phyloP scores from a whole-genome alignment of 441 rosid species.

The Oxalis stricta region DNA sequence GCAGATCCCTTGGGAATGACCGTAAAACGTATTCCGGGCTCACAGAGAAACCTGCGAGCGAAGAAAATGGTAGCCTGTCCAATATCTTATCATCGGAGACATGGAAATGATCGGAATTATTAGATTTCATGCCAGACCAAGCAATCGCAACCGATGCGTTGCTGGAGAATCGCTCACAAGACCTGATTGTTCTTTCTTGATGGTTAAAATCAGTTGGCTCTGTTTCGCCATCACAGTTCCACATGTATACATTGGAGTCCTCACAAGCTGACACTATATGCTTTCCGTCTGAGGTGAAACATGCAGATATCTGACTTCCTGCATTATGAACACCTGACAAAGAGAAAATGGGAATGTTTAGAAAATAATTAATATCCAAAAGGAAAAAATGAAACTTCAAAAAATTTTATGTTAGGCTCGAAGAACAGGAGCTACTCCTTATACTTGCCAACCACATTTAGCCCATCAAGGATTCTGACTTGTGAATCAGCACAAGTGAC shows the following conservation, averaged over 20 bases:
- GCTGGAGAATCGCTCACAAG: conserved; percentile 64
- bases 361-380: conserved; percentile 36
- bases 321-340: conserved; percentile 28
- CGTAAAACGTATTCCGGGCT: conserved; percentile 47
- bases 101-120: conserved; percentile 15
- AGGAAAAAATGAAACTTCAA: conserved; percentile 1
- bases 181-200: conserved; percentile 33
- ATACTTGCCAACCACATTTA: conserved; percentile 59
- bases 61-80: conserved; percentile 18
- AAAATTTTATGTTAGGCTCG: background rate
- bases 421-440: conserved; percentile 33
- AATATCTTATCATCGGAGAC: conserved; percentile 12
- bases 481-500: conserved; percentile 87
- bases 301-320: conserved; percentile 56
- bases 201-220: conserved; percentile 15
- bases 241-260: conserved; percentile 64
- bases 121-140: conserved; percentile 54
- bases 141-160: conserved; percentile 75
- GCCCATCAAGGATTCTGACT: conserved; percentile 62
- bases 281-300: conserved; percentile 68
- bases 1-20: conserved; percentile 76
- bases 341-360: too few species aligned
- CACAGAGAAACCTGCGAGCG: conserved; percentile 33
- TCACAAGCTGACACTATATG: conserved; percentile 83
- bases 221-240: conserved; percentile 42